Evolutionary conservation across 345 rosid genomes (phyloP).

Genomic region (Leavenworthia alabamica): DNA sequence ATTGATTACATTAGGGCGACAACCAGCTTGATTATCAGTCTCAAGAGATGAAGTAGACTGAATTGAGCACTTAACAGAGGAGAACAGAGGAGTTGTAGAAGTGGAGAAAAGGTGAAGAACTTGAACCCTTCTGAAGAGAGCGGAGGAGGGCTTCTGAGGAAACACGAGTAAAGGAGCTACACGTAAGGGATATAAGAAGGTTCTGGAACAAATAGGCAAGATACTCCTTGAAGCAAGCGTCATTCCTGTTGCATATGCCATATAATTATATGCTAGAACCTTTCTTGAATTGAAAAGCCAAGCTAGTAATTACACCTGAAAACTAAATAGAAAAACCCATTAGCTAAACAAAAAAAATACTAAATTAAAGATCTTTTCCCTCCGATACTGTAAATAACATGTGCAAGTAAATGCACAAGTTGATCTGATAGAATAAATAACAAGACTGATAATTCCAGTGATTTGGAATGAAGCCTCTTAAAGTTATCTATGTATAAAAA

Average conservation of each 20-base stretch:
- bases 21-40: slow-evolving; percentile 25
- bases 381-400: slow-evolving; percentile 12
- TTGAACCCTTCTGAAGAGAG: slow-evolving; percentile 14
- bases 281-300: background rate
- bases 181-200: slow-evolving; percentile 32
- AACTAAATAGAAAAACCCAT: background rate
- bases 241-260: slow-evolving; percentile 33
- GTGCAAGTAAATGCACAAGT: background rate
- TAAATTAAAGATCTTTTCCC: background rate
- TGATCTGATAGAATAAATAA: background rate
- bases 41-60: slow-evolving; percentile 32
- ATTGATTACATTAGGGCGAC: slow-evolving; percentile 49
- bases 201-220: slow-evolving; percentile 30
- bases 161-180: slow-evolving; percentile 16
- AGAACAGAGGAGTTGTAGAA: slow-evolving; percentile 24
- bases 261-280: slow-evolving; percentile 7
- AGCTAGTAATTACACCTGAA: slow-evolving; percentile 1
- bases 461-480: background rate
- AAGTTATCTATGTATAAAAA: background rate
- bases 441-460: background rate
- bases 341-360: background rate
- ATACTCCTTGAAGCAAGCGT: slow-evolving; percentile 34
- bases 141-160: slow-evolving; percentile 16
- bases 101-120: slow-evolving; percentile 17
- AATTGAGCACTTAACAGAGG: slow-evolving; percentile 34